Percentiles rank a stretch among this genome's conserved stretches.
Evolutionary conservation across 1,139 yeast genomes (phyloP).

Genomic region (Yamadazyma dushanensis): DNA sequence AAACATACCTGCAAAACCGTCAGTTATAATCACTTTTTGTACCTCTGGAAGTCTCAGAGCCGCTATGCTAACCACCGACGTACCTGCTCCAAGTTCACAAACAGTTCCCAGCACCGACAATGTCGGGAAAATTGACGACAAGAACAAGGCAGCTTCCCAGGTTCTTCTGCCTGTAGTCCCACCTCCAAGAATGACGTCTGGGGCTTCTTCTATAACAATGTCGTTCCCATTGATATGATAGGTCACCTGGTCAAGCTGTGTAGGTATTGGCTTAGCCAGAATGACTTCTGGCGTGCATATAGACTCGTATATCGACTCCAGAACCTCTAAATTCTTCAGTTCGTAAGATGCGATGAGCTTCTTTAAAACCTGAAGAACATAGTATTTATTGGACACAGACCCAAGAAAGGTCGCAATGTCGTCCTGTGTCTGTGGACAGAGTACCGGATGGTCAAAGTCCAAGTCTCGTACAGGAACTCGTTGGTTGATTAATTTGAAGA

Average conservation of each 20-base stretch:
- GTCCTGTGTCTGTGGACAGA: background rate
- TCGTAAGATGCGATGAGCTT: conserved; percentile 40
- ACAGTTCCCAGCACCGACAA: conserved; percentile 34
- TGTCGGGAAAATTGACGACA: conserved; percentile 43
- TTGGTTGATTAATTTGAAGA: conserved; percentile 10
- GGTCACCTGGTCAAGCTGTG: conserved; percentile 46
- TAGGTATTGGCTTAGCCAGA: conserved; percentile 41
- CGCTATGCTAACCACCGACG: conserved; percentile 78
- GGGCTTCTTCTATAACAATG: conserved; percentile 57
- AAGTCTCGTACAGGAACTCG: conserved; percentile 14
- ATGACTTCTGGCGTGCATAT: conserved; percentile 42
- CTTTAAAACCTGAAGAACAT: conserved; percentile 47
- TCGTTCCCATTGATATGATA: conserved; percentile 38
- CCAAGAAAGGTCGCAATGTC: conserved; percentile 8
- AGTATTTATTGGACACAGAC: conserved; percentile 42
- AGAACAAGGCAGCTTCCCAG: conserved; percentile 89
- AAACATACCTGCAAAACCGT: conserved; percentile 72
- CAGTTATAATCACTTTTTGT: conserved; percentile 57
- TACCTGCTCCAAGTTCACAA: conserved; percentile 85
- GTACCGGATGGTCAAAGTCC: conserved; percentile 1
- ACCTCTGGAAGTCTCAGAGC: conserved; percentile 30
- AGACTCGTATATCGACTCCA: conserved; percentile 53
- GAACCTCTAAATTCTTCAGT: conserved; percentile 23
- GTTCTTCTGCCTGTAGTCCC: conserved; percentile 91
- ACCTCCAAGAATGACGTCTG: conserved; percentile 61